phyloP scores from a whole-genome alignment of 805 yeast species.

The Ogataea nitratoaversa region DNA sequence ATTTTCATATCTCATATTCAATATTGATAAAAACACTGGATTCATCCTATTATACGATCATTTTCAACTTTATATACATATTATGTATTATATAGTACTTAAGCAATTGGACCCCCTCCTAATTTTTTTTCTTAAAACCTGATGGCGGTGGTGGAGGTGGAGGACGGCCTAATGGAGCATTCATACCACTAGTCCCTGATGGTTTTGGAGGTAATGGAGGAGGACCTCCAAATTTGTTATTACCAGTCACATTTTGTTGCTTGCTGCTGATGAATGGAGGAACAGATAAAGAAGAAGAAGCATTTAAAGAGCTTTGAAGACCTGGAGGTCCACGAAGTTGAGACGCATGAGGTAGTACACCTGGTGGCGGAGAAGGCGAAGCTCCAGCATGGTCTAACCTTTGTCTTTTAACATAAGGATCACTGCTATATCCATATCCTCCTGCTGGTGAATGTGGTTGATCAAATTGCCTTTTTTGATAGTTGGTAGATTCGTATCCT shows the following conservation, averaged over 20 bases:
- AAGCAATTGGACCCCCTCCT: background rate
- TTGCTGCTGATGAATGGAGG: background rate
- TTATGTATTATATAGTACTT: background rate
- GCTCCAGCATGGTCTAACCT: background rate
- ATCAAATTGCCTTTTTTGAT: slow-evolving; percentile 6
- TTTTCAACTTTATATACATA: background rate
- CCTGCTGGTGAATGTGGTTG: background rate
- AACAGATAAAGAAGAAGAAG: background rate
- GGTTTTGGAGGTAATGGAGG: slow-evolving; percentile 10
- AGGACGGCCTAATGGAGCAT: slow-evolving; percentile 3
- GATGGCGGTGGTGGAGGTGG: slow-evolving; percentile 3
- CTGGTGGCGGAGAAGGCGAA: background rate
- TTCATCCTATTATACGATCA: background rate
- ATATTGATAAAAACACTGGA: background rate
- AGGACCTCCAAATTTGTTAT: slow-evolving; percentile 1
- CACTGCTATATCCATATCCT: background rate
- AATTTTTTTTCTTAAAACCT: background rate
- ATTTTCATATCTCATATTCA: no score
- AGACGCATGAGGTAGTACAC: background rate
- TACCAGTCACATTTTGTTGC: background rate
- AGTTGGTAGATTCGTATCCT: background rate
- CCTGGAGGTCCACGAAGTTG: slow-evolving; percentile 5
- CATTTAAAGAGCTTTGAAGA: background rate
- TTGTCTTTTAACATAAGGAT: slow-evolving; percentile 3
- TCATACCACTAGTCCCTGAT: background rate